A percentile compares a stretch with the other conserved stretches of the same genome.
Evolutionary conservation across 179 eudicot genomes (phyloP).

Genomic region (Silene noctiflora): DNA sequence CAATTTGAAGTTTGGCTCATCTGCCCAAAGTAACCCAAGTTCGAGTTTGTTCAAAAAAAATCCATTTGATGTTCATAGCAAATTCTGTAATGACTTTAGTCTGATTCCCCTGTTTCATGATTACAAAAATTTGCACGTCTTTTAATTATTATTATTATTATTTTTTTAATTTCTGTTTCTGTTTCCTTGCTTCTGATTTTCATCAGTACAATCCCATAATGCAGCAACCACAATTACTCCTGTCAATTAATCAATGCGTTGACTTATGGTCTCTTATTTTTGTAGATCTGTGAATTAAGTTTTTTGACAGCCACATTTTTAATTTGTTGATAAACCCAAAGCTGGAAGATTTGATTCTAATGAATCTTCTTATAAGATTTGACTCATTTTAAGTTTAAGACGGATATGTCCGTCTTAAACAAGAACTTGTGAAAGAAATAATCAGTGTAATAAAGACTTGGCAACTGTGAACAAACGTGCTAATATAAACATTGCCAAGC

Average conservation of each 20-base stretch:
- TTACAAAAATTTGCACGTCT: too few relatives aligned
- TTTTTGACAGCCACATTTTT: not conserved
- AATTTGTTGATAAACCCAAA: too few relatives aligned
- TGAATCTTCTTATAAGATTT: not conserved
- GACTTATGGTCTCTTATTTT: slow-evolving; percentile 5
- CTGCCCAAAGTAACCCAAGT: too few relatives aligned
- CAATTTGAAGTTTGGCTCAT: too few relatives aligned
- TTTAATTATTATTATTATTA: too few relatives aligned
- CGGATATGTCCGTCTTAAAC: too few relatives aligned
- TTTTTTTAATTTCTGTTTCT: not conserved
- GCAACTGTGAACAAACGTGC: not conserved
- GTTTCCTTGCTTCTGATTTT: not conserved
- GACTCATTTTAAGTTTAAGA: too few relatives aligned
- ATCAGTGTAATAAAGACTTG: not conserved
- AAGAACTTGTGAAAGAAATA: too few relatives aligned
- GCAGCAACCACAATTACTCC: not conserved
- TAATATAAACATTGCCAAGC: not conserved
- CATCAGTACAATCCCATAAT: not conserved
- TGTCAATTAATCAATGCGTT: not conserved
- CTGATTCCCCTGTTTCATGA: not conserved
- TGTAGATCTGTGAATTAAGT: not conserved
- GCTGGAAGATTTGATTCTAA: not conserved
- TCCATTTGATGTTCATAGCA: not conserved
- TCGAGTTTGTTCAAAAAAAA: too few relatives aligned
- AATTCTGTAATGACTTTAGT: not conserved